Conservation (phyloP, 1,284 basidiomycete genomes). For the Acaromyces ingoldii region DNA sequence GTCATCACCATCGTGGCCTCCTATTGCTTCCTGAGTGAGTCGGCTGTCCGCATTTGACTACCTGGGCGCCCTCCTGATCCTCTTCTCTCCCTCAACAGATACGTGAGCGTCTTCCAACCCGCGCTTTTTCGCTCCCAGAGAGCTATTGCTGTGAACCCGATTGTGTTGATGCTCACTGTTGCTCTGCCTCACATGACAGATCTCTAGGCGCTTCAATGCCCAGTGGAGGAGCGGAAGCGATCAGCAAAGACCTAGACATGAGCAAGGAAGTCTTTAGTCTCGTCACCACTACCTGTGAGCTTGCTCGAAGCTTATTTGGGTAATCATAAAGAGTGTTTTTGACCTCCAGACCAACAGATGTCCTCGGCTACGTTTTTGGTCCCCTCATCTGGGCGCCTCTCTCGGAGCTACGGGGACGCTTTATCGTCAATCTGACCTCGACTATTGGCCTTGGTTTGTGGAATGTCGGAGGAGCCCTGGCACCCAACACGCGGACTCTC, state of each 20-base stretch:
- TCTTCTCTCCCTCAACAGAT: too few relatives aligned
- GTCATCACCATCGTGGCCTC: slow-evolving; percentile 18
- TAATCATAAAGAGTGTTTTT: too few relatives aligned
- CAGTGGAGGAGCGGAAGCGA: slow-evolving; percentile 18
- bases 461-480: slow-evolving; percentile 27
- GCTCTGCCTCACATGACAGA: slow-evolving; percentile 13
- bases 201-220: slow-evolving; percentile 23
- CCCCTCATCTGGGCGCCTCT: slow-evolving; percentile 27
- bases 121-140: too few relatives aligned
- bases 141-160: too few relatives aligned
- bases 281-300: too few relatives aligned
- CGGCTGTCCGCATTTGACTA: too few relatives aligned
- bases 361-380: slow-evolving; percentile 29
- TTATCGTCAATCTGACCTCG: slow-evolving; percentile 19
- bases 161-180: too few relatives aligned
- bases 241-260: slow-evolving; percentile 18
- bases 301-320: too few relatives aligned
- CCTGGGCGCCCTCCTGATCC: too few relatives aligned
- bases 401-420: slow-evolving; percentile 26
- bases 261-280: slow-evolving; percentile 17
- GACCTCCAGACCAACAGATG: slow-evolving; percentile 21
- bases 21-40: too few relatives aligned
- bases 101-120: too few relatives aligned
- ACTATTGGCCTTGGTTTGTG: slow-evolving; percentile 23
- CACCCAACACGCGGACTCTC: slow-evolving; percentile 20